A percentile compares a stretch with the other conserved stretches of the same genome.
These are phyloP conservation scores for Rhizophora apiculata DNA, from an alignment of 345 rosid genomes.

Conservation along the genomic window DNA sequence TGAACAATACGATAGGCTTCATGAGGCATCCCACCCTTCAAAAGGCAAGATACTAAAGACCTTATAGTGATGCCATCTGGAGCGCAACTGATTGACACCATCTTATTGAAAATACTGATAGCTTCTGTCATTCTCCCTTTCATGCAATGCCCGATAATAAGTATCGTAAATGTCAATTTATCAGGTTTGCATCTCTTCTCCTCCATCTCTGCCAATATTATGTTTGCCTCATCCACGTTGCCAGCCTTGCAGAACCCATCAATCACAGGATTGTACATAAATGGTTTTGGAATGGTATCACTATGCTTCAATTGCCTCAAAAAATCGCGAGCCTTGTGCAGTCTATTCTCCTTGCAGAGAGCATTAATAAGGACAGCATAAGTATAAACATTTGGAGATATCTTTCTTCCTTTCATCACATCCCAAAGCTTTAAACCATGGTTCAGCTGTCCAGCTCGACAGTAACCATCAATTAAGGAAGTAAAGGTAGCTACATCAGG, in stretches of 20 bases:
- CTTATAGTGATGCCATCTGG: slow-evolving; percentile 62
- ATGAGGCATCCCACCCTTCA: slow-evolving; percentile 84
- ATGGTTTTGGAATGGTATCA: slow-evolving; percentile 51
- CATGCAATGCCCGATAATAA: slow-evolving; percentile 88
- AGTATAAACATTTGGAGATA: slow-evolving; percentile 66
- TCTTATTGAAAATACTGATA: slow-evolving; percentile 61
- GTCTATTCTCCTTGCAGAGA: slow-evolving; percentile 68
- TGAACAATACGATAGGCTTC: slow-evolving; percentile 59
- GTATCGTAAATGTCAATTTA: slow-evolving; percentile 83
- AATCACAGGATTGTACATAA: slow-evolving; percentile 84
- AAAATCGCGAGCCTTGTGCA: slow-evolving; percentile 65
- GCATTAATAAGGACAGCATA: slow-evolving; percentile 64
- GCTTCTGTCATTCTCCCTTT: slow-evolving; percentile 89
- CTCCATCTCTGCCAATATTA: slow-evolving; percentile 63
- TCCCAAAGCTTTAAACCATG: slow-evolving; percentile 64
- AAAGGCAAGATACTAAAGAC: slow-evolving; percentile 71
- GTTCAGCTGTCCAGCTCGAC: slow-evolving; percentile 67
- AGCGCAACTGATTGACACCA: slow-evolving; percentile 67
- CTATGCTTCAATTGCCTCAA: slow-evolving; percentile 50
- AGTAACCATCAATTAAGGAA: slow-evolving; percentile 79
- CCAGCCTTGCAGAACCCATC: slow-evolving; percentile 94
- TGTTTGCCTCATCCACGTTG: slow-evolving; percentile 80
- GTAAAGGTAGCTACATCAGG: slow-evolving; percentile 75
- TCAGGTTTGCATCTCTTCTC: slow-evolving; percentile 74
- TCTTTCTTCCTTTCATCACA: slow-evolving; percentile 48